Percentiles rank a stretch among this genome's conserved stretches.
phyloP scores from a whole-genome alignment of 2,329 filamentous ascomycete species.

The Talaromyces islandicus region DNA sequence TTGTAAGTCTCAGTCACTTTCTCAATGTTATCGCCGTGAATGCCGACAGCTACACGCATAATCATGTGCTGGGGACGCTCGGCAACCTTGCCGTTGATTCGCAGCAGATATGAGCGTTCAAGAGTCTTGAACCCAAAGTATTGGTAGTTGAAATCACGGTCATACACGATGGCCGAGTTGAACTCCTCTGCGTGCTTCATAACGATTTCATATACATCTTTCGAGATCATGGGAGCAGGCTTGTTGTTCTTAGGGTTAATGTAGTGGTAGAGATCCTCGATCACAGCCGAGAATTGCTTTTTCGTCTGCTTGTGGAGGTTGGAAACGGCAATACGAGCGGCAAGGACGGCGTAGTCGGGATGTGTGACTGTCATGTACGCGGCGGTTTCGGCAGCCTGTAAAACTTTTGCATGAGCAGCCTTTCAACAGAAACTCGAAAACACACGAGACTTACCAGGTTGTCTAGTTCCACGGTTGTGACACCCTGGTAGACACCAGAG shows the following conservation, averaged over 20 bases:
- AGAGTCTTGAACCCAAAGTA: slow-evolving; percentile 99
- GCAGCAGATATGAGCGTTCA: slow-evolving; percentile 93
- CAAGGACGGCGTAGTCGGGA: slow-evolving; percentile 97
- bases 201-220: slow-evolving; percentile 83
- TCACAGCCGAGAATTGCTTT: slow-evolving; percentile 97
- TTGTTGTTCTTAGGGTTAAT: slow-evolving; percentile 87
- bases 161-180: slow-evolving; percentile 98
- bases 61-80: slow-evolving; percentile 99
- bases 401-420: slow-evolving; percentile 13
- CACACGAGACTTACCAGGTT: slow-evolving; percentile 66
- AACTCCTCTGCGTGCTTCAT: slow-evolving; percentile 96
- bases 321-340: slow-evolving; percentile 95
- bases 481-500: slow-evolving; percentile 96
- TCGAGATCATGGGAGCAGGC: slow-evolving; percentile 87
- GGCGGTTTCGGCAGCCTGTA: slow-evolving; percentile 91
- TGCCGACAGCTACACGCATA: slow-evolving; percentile 96
- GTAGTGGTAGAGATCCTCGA: slow-evolving; percentile 91
- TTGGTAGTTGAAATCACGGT: slow-evolving; percentile 99
- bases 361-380: slow-evolving; percentile 99
- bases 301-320: slow-evolving; percentile 99
- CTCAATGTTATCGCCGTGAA: slow-evolving; percentile 92
- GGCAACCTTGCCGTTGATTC: slow-evolving; percentile 90
- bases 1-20: slow-evolving; percentile 96
- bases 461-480: slow-evolving; percentile 92
- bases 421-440: slow-evolving; percentile 5